Conservation (phyloP, 2,329 filamentous ascomycete species). For the Colletotrichum magnum region DNA sequence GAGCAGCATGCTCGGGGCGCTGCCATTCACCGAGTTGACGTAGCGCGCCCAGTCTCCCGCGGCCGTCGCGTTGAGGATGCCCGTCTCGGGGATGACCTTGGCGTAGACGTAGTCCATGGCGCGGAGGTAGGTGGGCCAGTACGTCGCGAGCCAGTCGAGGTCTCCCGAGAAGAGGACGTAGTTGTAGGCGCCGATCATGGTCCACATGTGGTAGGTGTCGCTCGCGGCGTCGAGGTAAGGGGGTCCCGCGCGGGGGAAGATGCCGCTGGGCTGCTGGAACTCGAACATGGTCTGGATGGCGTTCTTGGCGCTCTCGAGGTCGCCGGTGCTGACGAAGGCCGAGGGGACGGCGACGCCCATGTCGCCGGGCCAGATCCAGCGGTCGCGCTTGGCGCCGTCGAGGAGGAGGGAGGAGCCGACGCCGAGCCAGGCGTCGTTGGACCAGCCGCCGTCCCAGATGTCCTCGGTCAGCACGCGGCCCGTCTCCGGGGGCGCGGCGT, state of each 20-base stretch:
- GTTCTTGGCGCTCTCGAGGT: constrained; percentile 64
- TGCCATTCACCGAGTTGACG: constrained; percentile 61
- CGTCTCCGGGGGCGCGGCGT: constrained; percentile 44
- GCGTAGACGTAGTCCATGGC: constrained; percentile 48
- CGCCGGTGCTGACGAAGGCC: constrained; percentile 68
- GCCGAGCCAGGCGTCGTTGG: constrained; percentile 52
- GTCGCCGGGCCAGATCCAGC: constrained; percentile 73
- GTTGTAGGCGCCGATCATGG: constrained; percentile 69
- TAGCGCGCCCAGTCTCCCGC: constrained; percentile 66
- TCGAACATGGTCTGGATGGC: constrained; percentile 64
- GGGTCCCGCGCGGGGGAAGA: constrained; percentile 64
- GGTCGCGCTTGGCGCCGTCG: constrained; percentile 72
- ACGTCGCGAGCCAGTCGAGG: constrained; percentile 37
- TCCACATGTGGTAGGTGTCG: constrained; percentile 54
- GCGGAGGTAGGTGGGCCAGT: constrained; percentile 50
- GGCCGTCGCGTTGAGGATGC: constrained; percentile 62
- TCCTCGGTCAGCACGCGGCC: constrained; percentile 42
- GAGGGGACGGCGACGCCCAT: constrained; percentile 70
- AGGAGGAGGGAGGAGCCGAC: constrained; percentile 49
- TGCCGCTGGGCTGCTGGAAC: constrained; percentile 58
- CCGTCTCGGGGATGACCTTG: constrained; percentile 45
- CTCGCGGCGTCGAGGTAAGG: constrained; percentile 55
- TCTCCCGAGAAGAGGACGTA: constrained; percentile 63
- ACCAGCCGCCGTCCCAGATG: constrained; percentile 44
- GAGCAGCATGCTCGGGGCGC: constrained; percentile 63